phyloP scores from a whole-genome alignment of 2,329 filamentous ascomycete genomes.

The Ophiosphaerella herpotricha region DNA sequence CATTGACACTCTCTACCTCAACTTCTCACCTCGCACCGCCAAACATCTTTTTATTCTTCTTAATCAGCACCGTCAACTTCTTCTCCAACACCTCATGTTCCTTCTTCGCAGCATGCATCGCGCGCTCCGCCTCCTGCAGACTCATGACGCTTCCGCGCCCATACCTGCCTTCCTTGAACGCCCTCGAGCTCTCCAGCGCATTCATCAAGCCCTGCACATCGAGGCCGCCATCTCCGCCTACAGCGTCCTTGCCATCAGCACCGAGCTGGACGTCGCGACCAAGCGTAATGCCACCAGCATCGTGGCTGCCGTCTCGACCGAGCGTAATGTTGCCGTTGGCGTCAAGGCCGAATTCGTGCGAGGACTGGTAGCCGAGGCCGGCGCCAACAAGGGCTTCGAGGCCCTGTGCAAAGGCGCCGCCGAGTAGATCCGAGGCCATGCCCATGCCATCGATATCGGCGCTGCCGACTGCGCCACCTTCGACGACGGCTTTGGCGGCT shows the following conservation, averaged over 20 bases:
- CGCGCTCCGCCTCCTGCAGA: constrained; percentile 44
- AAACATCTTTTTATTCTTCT: constrained; percentile 43
- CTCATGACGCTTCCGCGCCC: constrained; percentile 35
- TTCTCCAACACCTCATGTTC: constrained; percentile 45
- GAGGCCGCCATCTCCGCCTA: constrained; percentile 2
- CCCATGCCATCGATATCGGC: constrained; percentile 43
- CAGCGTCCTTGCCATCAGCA: too few relatives aligned
- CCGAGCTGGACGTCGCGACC: too few relatives aligned
- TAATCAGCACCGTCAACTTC: constrained; percentile 41
- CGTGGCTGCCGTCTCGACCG: constrained; percentile 4
- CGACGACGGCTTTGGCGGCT: constrained; percentile 41
- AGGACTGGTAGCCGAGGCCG: constrained; percentile 31
- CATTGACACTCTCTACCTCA: not conserved
- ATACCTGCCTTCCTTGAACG: constrained; percentile 12
- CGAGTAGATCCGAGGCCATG: constrained; percentile 36
- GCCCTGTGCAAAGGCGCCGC: constrained; percentile 42
- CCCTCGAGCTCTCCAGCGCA: constrained; percentile 24
- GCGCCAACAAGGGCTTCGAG: constrained; percentile 43
- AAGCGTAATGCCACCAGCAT: too few relatives aligned
- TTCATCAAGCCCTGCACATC: constrained; percentile 33
- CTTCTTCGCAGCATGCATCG: constrained; percentile 40
- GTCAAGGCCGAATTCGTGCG: constrained; percentile 29
- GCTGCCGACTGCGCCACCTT: constrained; percentile 34
- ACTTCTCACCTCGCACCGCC: not conserved
- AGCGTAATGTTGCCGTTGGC: constrained; percentile 26